Evolutionary conservation across 1,284 basidiomycete species (phyloP).

Genomic region (Apiotrichum montevideense): DNA sequence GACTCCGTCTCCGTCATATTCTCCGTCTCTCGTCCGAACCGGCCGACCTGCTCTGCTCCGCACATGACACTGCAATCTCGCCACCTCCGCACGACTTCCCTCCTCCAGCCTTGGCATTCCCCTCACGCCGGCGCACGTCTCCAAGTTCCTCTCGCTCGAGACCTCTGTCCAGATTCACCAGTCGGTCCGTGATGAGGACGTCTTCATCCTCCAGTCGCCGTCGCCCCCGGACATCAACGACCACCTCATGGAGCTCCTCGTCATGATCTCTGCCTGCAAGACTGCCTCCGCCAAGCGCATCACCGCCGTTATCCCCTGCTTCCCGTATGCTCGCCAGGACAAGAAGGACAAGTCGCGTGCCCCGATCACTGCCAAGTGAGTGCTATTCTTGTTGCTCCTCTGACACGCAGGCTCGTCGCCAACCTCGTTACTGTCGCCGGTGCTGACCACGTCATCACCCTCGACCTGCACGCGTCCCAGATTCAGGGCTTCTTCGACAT

Average conservation of each 20-base stretch:
- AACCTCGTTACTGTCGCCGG: conserved; percentile 96
- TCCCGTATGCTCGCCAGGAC: conserved; percentile 94
- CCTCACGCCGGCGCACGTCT: conserved; percentile 83
- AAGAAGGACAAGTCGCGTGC: conserved; percentile 97
- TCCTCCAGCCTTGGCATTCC: conserved; percentile 73
- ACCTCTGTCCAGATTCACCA: conserved; percentile 87
- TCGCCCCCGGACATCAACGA: conserved; percentile 48
- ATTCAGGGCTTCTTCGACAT: conserved; percentile 99
- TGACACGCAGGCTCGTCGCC: conserved; percentile 58
- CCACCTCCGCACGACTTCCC: no score
- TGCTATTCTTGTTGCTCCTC: neutral
- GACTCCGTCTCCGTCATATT: no score
- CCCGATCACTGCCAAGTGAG: conserved; percentile 88
- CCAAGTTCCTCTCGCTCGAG: conserved; percentile 95
- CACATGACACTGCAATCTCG: no score
- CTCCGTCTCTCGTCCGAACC: no score
- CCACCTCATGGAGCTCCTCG: conserved; percentile 52
- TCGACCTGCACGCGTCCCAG: conserved; percentile 96
- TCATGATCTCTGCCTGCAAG: conserved; percentile 68
- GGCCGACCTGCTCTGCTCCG: no score
- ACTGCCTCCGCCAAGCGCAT: conserved; percentile 93
- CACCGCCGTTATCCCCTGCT: conserved; percentile 97
- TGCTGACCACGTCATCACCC: conserved; percentile 97
- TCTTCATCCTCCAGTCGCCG: conserved; percentile 82
- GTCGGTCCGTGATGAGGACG: conserved; percentile 94